These are phyloP conservation scores for Jaapia argillacea DNA, from an alignment of 768 basidiomycete species.

Conservation along the genomic window DNA sequence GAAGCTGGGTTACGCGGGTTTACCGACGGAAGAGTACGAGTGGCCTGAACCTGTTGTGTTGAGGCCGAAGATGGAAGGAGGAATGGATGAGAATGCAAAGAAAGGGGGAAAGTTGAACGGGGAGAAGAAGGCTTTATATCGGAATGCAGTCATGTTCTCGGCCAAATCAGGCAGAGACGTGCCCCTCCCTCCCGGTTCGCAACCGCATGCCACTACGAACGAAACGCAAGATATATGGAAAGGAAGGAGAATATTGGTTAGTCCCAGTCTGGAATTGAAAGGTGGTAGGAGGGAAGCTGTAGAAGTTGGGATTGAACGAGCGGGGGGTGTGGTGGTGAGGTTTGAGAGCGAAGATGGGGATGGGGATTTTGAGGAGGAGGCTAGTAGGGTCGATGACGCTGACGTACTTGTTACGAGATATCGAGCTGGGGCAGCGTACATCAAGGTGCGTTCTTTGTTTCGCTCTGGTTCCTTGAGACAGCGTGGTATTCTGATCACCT, in stretches of 20 bases:
- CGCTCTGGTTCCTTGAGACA: not conserved
- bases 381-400: constrained; percentile 33
- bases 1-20: constrained; percentile 33
- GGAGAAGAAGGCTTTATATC: constrained; percentile 25
- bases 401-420: constrained; percentile 70
- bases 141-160: constrained; percentile 17
- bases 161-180: not conserved
- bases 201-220: no score
- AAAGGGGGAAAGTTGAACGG: constrained; percentile 21
- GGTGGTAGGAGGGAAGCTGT: constrained; percentile 41
- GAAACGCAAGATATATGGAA: constrained; percentile 40
- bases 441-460: constrained; percentile 34
- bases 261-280: constrained; percentile 44
- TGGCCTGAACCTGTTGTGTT: constrained; percentile 65
- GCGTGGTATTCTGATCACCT: not conserved
- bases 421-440: constrained; percentile 60
- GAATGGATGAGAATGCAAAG: constrained; percentile 14
- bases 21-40: constrained; percentile 48
- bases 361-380: constrained; percentile 26
- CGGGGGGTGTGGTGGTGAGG: constrained; percentile 43
- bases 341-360: constrained; percentile 13
- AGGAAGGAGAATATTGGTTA: constrained; percentile 50
- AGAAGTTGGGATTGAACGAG: constrained; percentile 45
- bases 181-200: no score
- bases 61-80: constrained; percentile 18